A percentile compares a stretch with the other conserved stretches of the same genome.
Evolutionary conservation across 2,329 filamentous ascomycete genomes (phyloP).

Genomic region (Fusarium siculi): DNA sequence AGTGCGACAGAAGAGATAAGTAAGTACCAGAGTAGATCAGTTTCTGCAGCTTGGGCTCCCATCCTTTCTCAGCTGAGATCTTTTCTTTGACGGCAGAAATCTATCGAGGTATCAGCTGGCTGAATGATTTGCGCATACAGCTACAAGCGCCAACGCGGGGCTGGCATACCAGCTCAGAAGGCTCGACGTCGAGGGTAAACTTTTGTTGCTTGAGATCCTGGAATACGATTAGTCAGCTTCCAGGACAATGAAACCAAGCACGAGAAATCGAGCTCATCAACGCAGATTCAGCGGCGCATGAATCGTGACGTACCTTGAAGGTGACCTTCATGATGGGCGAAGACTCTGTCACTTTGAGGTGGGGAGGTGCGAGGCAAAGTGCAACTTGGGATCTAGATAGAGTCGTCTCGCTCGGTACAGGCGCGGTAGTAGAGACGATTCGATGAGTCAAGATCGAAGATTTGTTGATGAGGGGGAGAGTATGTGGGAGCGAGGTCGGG

Average conservation of each 20-base stretch:
- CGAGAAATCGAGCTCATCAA: neutral
- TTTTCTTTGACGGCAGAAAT: slow-evolving; percentile 92
- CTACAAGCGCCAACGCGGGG: slow-evolving; percentile 44
- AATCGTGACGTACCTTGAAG: slow-evolving; percentile 64
- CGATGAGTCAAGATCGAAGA: neutral
- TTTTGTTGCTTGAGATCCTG: slow-evolving; percentile 99
- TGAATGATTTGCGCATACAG: slow-evolving; percentile 24
- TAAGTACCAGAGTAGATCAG: slow-evolving; percentile 93
- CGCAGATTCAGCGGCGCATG: neutral
- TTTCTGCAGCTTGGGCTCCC: slow-evolving; percentile 91
- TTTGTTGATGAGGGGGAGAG: neutral
- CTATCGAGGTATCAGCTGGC: slow-evolving; percentile 56
- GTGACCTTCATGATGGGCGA: slow-evolving; percentile 74
- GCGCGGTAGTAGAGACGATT: slow-evolving; percentile 7
- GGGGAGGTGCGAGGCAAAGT: slow-evolving; percentile 39
- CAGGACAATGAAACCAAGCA: neutral
- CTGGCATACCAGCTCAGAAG: slow-evolving; percentile 83
- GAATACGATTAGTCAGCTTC: slow-evolving; percentile 22
- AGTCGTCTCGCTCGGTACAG: slow-evolving; percentile 22
- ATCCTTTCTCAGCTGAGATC: slow-evolving; percentile 91
- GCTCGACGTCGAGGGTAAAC: slow-evolving; percentile 95
- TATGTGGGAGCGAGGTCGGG: slow-evolving; percentile 3
- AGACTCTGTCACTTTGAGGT: slow-evolving; percentile 48
- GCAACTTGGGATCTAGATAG: slow-evolving; percentile 22
- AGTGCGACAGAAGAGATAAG: neutral